Base-by-base conservation (phyloP, 306 rosid species). In the Hippophae gyantsensis region DNA sequence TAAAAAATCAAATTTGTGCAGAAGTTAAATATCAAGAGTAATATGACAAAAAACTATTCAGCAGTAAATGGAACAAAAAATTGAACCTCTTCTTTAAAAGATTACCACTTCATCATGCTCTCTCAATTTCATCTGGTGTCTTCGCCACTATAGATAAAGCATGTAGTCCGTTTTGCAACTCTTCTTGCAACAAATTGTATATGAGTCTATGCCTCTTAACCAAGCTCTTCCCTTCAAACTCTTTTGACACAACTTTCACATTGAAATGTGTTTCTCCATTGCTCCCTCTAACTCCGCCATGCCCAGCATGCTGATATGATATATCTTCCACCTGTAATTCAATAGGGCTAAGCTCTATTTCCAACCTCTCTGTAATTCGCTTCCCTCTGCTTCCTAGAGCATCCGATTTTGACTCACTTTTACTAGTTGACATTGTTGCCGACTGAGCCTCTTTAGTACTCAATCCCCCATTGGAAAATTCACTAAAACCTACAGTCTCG, bases 281-380 rank as follows among this genome's bases (percentile, higher is more conserved):
- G 14, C 74, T 74, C 41, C 97, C 97, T 71, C 79, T 75, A 45
- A 60, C 84, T 42, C 95, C 95, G 0, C 83, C 86, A 58, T 86
- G 97, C 54, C 95, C 95, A 0, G 93, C 87, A 53, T 89, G 97
- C 63, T 89, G 95, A 65, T 89, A 84, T 26, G 97, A 89, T 43
- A 86, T 74, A 66, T 89, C 95, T 50, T 84, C 93, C 43, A 89
- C 71, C 54, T 76, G 54, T 73, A 86, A 69, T 27, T 84, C 93
- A 10, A 73, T 60, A 10, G 97, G 93, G 44, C 52, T 52, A 54
- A 89, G 79, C 59, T 79, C 89, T 12, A 53, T 81, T 72, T 77
- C 72, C 72, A 93, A 54, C 59, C 66, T 82, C 68, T 93, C 95
- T 81, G 58, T 82, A 40, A 93, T 86, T 78, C 95, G 88, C 84